Evolutionary conservation across 768 basidiomycete genomes (phyloP).

Genomic region (Tylopilus subfusipes): DNA sequence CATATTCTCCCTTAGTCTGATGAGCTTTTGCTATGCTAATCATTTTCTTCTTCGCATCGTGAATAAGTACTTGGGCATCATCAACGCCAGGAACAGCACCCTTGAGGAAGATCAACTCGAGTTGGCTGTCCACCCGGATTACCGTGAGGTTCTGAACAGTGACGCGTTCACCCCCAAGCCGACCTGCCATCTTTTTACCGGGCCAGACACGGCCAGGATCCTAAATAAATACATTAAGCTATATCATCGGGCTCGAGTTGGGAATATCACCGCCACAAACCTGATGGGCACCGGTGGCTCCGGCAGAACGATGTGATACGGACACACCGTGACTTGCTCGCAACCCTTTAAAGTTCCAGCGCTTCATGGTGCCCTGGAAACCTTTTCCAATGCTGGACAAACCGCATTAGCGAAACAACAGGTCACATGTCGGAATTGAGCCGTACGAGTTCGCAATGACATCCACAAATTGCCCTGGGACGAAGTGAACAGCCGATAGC

Average conservation of each 20-base stretch:
- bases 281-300: conserved; percentile 94
- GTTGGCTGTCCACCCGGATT: conserved; percentile 77
- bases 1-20: conserved; percentile 66
- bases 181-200: conserved; percentile 98
- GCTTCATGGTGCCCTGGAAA: conserved; percentile 95
- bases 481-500: conserved; percentile 89
- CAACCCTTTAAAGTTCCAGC: conserved; percentile 89
- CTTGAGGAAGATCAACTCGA: conserved; percentile 87
- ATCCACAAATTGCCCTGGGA: conserved; percentile 95
- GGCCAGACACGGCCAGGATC: conserved; percentile 96
- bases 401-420: conserved; percentile 4
- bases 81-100: conserved; percentile 92
- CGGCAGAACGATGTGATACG: conserved; percentile 86
- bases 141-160: conserved; percentile 89
- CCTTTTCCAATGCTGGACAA: conserved; percentile 86
- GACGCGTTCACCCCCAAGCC: conserved; percentile 77
- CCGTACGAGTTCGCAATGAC: conserved; percentile 85
- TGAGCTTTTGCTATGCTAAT: conserved; percentile 56
- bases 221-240: conserved; percentile 39
- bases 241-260: not conserved
- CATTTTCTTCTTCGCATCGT: conserved; percentile 89
- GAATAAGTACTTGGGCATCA: conserved; percentile 79
- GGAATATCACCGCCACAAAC: conserved; percentile 41
- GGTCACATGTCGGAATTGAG: not conserved
- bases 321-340: conserved; percentile 96